Base-by-base conservation (phyloP, 306 rosid genomes). In the Vicia faba region DNA sequence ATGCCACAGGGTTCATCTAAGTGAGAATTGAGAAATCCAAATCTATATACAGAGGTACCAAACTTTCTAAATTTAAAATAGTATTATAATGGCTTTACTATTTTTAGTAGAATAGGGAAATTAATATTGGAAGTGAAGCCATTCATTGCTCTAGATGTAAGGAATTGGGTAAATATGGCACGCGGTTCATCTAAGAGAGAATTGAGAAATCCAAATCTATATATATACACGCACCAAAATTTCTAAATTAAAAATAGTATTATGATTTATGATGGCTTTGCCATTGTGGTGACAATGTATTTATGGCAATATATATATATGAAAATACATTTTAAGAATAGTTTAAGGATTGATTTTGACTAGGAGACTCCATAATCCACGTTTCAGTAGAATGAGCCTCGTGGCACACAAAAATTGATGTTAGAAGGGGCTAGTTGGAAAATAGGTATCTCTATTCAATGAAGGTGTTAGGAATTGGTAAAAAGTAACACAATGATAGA, bases 21-120 rank as follows among this genome's bases (percentile, higher is more conserved):
- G 4, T 55, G 38, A 54, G 61, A 54, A 54, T 15, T 54, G 36
- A 54, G 14, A 25, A 54, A 54, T 46, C 15, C 18, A 54, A 54
- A 54, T 50, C 56, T 8, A 50, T 25, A 54, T 25, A 25, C 33
- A 11, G 33, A 51, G 35, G 33, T 51, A 5, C 58, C 33, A 51
- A 51, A 20, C 4, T 51, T 51, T 51, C 33, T 20, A 20, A 54
- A 54, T 20, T 54, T 26, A 25, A 12, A 28, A 25, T 26, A 54
- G 36, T 54, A 11, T 54, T 9, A 54, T 12, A 9, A 55, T 3
- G 36, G 18, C 15, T 55, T 12, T 55, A 55, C 38, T 15, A 26
- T 55, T 26, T 29, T 29, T 29, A 29, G 6, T 29, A 29, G 43
- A 38, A 38, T 38, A 11, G 44, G 44, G 13, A 2, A 11, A 39